Conservation (phyloP, 371 early-diverging fungal genomes). For the Catenaria anguillulae region DNA sequence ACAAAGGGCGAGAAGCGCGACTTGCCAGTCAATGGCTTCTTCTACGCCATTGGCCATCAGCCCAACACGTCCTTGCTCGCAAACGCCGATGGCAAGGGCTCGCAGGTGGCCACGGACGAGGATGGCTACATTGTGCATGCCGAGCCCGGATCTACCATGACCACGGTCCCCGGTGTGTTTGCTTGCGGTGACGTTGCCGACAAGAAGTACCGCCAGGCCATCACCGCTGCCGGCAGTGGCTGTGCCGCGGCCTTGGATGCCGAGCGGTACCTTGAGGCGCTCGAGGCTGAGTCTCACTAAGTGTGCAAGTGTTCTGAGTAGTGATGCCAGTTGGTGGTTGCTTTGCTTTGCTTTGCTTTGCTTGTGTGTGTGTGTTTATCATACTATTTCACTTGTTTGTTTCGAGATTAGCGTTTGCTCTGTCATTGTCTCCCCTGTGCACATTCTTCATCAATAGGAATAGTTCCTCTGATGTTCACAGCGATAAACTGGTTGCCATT, state of each 20-base stretch:
- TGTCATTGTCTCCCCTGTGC: too few relatives aligned
- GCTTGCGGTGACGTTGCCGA: conserved; percentile 98
- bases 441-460: too few relatives aligned
- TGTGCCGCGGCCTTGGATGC: conserved; percentile 94
- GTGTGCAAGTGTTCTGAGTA: too few relatives aligned
- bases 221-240: conserved; percentile 59
- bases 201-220: conserved; percentile 79
- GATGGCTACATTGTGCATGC: conserved; percentile 77
- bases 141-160: conserved; percentile 61
- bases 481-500: too few relatives aligned
- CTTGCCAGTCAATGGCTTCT: conserved; percentile 75
- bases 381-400: too few relatives aligned
- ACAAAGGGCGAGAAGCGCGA: conserved; percentile 31
- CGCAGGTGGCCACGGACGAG: conserved; percentile 55
- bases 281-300: background rate
- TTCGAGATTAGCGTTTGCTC: too few relatives aligned
- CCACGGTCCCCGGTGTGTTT: conserved; percentile 83
- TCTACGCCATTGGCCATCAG: conserved; percentile 97
- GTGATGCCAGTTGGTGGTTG: too few relatives aligned
- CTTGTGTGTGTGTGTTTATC: too few relatives aligned
- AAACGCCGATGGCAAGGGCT: background rate
- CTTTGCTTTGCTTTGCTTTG: too few relatives aligned
- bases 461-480: too few relatives aligned
- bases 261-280: conserved; percentile 36
- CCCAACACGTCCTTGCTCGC: conserved; percentile 71